phyloP scores from a whole-genome alignment of 768 basidiomycete species.

The Hydnomerulius pinastri region DNA sequence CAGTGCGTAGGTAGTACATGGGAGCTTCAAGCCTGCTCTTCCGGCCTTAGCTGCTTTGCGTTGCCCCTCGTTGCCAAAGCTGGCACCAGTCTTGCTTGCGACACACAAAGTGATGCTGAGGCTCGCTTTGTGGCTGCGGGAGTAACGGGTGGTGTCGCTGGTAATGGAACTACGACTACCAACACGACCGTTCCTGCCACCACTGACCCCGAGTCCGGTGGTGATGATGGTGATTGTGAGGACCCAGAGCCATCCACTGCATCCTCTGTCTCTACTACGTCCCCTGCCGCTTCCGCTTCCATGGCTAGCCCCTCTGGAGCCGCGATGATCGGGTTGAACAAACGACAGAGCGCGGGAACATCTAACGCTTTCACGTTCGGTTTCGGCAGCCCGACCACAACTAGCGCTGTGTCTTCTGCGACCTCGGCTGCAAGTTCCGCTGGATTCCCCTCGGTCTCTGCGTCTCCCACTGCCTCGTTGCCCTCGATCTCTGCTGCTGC shows the following conservation, averaged over 20 bases:
- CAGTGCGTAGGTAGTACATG: conserved; percentile 42
- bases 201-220: neutral
- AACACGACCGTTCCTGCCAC: neutral
- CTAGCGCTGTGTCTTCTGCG: neutral
- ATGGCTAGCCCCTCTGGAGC: neutral
- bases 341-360: neutral
- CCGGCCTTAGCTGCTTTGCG: conserved; percentile 37
- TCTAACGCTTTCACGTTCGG: conserved; percentile 7
- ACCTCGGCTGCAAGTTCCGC: conserved; percentile 1
- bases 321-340: neutral
- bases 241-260: neutral
- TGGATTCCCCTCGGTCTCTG: neutral
- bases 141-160: conserved; percentile 45
- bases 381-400: conserved; percentile 9
- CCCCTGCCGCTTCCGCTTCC: neutral
- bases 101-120: conserved; percentile 45
- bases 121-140: conserved; percentile 43
- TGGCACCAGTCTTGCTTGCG: conserved; percentile 51
- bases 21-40: conserved; percentile 32
- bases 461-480: neutral
- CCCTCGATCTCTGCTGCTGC: neutral
- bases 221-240: conserved; percentile 1
- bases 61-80: conserved; percentile 43
- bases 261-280: neutral
- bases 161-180: conserved; percentile 19